These are phyloP conservation scores for Clavispora carvajalis DNA, from an alignment of 805 yeast species.

Conservation along the genomic window DNA sequence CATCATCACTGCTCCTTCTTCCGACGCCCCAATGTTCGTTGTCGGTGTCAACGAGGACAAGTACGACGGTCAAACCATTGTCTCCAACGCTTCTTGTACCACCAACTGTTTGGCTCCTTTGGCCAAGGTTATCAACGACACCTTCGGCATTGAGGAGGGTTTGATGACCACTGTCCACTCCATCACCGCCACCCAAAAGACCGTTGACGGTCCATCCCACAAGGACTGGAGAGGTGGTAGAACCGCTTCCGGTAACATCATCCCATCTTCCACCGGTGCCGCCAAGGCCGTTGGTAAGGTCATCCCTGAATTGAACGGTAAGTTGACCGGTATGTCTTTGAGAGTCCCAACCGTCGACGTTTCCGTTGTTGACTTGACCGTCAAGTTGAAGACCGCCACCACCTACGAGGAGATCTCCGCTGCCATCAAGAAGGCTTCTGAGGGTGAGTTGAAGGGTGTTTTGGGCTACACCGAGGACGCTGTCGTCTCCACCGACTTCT, in stretches of 20 bases:
- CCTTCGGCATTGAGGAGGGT: conserved; percentile 84
- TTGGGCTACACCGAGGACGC: conserved; percentile 89
- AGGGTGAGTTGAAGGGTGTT: conserved; percentile 74
- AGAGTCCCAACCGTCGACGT: conserved; percentile 94
- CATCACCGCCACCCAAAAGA: conserved; percentile 93
- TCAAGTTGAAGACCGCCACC: conserved; percentile 69
- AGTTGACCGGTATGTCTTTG: conserved; percentile 89
- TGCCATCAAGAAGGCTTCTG: conserved; percentile 70
- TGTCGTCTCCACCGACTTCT: conserved; percentile 87
- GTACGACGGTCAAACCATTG: conserved; percentile 69
- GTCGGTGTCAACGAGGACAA: conserved; percentile 82
- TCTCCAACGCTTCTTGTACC: conserved; percentile 94
- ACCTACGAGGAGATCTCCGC: conserved; percentile 80
- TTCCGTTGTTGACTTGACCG: conserved; percentile 89
- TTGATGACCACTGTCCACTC: conserved; percentile 96
- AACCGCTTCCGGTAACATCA: conserved; percentile 92
- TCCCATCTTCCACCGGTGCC: conserved; percentile 95
- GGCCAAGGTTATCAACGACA: conserved; percentile 83
- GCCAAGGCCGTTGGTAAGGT: conserved; percentile 97
- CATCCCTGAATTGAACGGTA: conserved; percentile 84
- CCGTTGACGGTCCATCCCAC: conserved; percentile 95
- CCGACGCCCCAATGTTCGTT: conserved; percentile 94
- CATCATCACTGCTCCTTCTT: conserved; percentile 88
- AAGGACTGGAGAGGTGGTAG: conserved; percentile 99
- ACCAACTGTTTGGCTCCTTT: conserved; percentile 94